These are phyloP conservation scores for Venturia nashicola DNA, from an alignment of 2,329 filamentous ascomycete species.

Conservation along the genomic window DNA sequence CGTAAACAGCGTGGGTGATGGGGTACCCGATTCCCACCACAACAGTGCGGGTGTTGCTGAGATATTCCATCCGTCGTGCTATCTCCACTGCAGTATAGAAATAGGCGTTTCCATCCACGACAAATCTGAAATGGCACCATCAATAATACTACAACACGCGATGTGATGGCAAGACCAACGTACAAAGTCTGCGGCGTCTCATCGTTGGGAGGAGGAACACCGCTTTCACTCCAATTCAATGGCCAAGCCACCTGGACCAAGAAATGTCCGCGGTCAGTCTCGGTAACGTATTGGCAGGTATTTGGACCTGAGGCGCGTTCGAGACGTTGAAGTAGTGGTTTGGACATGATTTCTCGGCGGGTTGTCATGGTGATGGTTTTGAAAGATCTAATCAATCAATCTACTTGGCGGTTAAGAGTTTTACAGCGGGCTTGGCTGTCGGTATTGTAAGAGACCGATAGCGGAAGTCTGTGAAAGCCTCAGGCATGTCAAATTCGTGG, in stretches of 20 bases:
- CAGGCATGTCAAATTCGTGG: background rate
- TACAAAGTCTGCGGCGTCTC: background rate
- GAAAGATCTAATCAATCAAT: background rate
- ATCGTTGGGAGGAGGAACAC: background rate
- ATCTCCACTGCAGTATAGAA: constrained; percentile 2
- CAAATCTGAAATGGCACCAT: background rate
- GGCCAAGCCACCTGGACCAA: constrained; percentile 5
- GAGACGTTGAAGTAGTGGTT: too few relatives aligned
- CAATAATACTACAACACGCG: background rate
- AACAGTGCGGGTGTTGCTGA: background rate
- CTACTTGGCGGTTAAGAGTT: background rate
- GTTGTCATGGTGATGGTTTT: background rate
- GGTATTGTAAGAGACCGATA: background rate
- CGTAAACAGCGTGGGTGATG: background rate
- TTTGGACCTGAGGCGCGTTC: background rate
- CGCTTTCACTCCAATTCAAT: background rate
- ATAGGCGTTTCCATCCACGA: constrained; percentile 2
- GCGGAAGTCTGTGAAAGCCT: background rate
- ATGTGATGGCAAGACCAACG: background rate
- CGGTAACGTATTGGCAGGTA: background rate
- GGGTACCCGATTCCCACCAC: constrained; percentile 2
- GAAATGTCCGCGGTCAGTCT: background rate
- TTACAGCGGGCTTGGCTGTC: background rate
- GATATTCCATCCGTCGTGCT: constrained; percentile 1
- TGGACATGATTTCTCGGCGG: background rate